These are phyloP conservation scores for Paramecium tetraurelia DNA, from an alignment of 73 alveolate genomes.

Conservation along the genomic window DNA sequence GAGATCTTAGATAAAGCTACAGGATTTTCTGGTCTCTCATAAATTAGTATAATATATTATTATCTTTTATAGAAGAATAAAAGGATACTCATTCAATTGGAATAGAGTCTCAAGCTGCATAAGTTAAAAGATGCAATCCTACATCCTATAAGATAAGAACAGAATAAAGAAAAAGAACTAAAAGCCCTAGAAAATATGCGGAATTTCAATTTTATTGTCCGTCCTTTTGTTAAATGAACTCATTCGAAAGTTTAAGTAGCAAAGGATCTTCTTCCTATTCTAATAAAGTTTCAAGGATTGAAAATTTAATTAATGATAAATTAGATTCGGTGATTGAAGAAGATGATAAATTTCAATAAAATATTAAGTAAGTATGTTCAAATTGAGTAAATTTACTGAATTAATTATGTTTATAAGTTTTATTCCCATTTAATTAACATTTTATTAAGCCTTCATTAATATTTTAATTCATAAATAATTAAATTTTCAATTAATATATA, in stretches of 20 bases:
- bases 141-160: neutral
- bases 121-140: conserved; percentile 25
- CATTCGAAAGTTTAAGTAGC: neutral
- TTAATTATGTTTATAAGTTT: neutral
- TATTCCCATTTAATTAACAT: neutral
- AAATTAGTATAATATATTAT: neutral
- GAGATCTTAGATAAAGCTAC: conserved; percentile 34
- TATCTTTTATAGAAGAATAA: neutral
- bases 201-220: neutral
- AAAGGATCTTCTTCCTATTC: neutral
- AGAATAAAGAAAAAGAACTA: conserved; percentile 16
- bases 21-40: neutral
- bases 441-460: neutral
- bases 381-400: neutral
- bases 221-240: neutral
- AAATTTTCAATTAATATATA: neutral
- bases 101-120: neutral
- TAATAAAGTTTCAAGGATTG: neutral
- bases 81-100: conserved; percentile 25
- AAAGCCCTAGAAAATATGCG: conserved; percentile 36
- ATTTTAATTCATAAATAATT: neutral
- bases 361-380: neutral
- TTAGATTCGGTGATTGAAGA: conserved; percentile 11
- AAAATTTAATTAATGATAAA: neutral
- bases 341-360: neutral